Evolutionary conservation across 2,329 filamentous ascomycete species (phyloP).

Genomic region (Aspergillus phoenicis): DNA sequence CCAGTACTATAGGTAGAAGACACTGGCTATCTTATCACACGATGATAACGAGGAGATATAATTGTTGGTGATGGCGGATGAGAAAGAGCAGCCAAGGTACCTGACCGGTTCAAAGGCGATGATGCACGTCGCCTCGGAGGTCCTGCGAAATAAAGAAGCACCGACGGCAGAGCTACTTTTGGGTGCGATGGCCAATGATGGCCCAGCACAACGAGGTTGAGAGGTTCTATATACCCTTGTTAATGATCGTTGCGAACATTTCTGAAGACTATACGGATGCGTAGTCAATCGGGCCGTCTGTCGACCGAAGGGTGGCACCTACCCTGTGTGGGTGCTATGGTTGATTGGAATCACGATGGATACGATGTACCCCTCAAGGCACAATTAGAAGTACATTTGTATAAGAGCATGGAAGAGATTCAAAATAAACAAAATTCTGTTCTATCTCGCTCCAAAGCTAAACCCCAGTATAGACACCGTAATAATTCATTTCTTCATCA

Average conservation of each 20-base stretch:
- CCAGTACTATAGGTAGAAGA: background rate
- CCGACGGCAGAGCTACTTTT: background rate
- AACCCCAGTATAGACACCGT: constrained; percentile 17
- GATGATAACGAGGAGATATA: background rate
- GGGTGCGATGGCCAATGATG: background rate
- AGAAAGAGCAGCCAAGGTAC: background rate
- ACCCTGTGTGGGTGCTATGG: background rate
- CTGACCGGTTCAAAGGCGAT: background rate
- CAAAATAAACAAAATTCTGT: background rate
- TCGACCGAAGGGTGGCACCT: background rate
- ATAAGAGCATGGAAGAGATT: background rate
- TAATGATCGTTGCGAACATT: background rate
- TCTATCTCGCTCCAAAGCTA: constrained; percentile 3
- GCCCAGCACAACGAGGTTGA: background rate
- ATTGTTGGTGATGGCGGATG: background rate
- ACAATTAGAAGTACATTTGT: background rate
- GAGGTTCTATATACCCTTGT: constrained; percentile 7
- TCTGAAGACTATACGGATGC: background rate
- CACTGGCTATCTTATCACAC: background rate
- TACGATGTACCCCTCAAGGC: background rate
- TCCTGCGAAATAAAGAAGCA: background rate
- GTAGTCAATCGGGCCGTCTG: background rate
- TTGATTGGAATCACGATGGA: background rate
- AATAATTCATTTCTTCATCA: constrained; percentile 29
- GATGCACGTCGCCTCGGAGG: background rate